A percentile compares a stretch with the other conserved stretches of the same genome.
Conservation (phyloP, 108 stramenopile species). For the Cyclotella cryptica region DNA sequence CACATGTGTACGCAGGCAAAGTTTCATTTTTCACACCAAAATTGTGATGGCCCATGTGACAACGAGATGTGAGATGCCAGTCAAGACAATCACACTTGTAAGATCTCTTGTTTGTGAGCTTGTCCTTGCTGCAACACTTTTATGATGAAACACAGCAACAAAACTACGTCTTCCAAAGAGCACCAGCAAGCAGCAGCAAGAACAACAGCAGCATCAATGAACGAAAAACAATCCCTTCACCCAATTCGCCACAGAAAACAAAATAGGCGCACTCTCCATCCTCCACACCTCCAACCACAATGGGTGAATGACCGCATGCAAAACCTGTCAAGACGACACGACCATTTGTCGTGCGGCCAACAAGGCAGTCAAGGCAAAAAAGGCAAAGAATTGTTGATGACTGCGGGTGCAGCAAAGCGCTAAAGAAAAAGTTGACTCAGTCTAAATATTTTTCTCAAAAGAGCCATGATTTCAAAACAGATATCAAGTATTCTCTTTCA, state of each 20-base stretch:
- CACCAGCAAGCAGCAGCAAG: no score
- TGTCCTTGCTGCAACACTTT: no score
- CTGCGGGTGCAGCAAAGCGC: conserved; percentile 12
- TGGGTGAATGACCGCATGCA: conserved; percentile 75
- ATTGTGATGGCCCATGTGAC: no score
- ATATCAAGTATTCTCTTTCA: no score
- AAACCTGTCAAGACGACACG: conserved; percentile 64
- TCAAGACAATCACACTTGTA: no score
- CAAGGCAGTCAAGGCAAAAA: conserved; percentile 27
- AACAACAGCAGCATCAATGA: neutral
- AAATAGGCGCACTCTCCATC: neutral
- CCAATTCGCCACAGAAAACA: conserved; percentile 34
- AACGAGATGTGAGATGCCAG: no score
- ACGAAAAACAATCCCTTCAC: conserved; percentile 43
- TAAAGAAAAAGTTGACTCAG: conserved; percentile 8
- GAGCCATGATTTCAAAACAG: conserved; percentile 6
- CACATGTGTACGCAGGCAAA: no score
- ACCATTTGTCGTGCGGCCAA: conserved; percentile 41
- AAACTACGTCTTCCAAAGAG: no score
- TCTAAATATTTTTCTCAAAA: conserved; percentile 21
- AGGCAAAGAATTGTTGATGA: conserved; percentile 8
- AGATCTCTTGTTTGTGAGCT: no score
- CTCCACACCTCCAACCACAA: neutral
- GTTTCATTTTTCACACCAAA: no score
- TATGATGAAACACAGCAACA: no score